Evolutionary conservation across 2,329 filamentous ascomycete genomes (phyloP).

Genomic region (Elsinoe australis): DNA sequence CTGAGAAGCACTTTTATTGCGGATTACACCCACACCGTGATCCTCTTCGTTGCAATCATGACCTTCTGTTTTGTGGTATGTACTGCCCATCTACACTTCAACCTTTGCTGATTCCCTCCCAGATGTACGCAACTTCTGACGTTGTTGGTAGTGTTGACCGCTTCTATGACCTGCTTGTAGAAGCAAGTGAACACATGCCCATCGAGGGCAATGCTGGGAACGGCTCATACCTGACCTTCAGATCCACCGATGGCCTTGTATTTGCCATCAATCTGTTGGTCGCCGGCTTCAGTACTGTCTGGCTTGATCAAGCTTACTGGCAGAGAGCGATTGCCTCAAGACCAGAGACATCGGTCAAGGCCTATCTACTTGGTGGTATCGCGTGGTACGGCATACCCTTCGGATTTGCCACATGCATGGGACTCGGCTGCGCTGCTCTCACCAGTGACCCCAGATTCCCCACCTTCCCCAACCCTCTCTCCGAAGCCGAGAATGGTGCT

Average conservation of each 20-base stretch:
- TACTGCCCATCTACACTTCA: background rate
- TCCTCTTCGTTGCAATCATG: constrained; percentile 35
- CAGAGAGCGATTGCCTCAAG: constrained; percentile 34
- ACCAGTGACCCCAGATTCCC: constrained; percentile 37
- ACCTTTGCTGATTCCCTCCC: constrained; percentile 23
- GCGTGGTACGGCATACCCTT: constrained; percentile 42
- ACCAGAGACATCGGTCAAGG: constrained; percentile 28
- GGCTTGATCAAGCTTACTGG: constrained; percentile 39
- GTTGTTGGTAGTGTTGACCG: constrained; percentile 30
- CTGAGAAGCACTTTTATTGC: constrained; percentile 34
- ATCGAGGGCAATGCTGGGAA: constrained; percentile 29
- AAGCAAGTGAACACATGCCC: constrained; percentile 26
- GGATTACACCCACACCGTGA: constrained; percentile 31
- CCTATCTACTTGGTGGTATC: constrained; percentile 32
- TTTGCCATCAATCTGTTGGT: constrained; percentile 34
- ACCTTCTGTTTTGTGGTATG: constrained; percentile 20
- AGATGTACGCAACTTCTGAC: constrained; percentile 29
- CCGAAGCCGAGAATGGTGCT: constrained; percentile 24
- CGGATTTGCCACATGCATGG: constrained; percentile 37
- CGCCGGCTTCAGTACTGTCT: constrained; percentile 28
- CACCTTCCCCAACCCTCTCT: constrained; percentile 34
- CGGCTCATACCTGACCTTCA: constrained; percentile 33
- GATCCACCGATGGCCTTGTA: constrained; percentile 37
- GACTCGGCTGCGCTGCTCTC: constrained; percentile 37
- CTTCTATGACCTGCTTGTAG: constrained; percentile 31